Evolutionary conservation across 2,329 filamentous ascomycete genomes (phyloP), one percentile per base, ranked within the genome.

Genomic region (Aspergillus candidus): DNA sequence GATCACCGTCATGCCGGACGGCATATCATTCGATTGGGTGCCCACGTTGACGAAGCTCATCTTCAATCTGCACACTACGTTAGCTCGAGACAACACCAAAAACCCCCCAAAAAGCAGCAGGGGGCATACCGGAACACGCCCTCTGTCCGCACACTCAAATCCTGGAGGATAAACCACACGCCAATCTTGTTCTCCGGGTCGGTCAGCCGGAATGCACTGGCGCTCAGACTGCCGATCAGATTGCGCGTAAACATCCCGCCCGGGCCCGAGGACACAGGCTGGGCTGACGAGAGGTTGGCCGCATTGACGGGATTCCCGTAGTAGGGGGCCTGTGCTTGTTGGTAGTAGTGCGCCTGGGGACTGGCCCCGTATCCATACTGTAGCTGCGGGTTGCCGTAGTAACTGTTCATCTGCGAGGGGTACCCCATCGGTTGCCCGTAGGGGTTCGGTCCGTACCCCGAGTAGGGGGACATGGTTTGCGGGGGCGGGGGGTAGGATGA

Each of bases 141-240:
- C 66, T 97, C 93, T 0, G 89, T 95, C 36, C 93, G 80, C 29
- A 98, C 91, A 57, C 89, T 95, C 35, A 98, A 74, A 69, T 98
- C 93, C 65, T 96, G 91, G 41, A 97, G 74, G 36, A 98, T 86
- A 59, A 98, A 98, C 91, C 91, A 98, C 52, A 95, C 89, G 2
- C 91, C 91, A 40, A 87, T 81, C 63, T 88, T 86, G 52, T 88
- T 84, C 12, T 86, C 74, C 0, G 82, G 79, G 54, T 97, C 90
- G 2, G 80, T 83, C 41, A 97, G 76, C 29, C 84, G 81, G 61
- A 90, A 91, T 2, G 91, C 91, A 59, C 90, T 95, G 29, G 90
- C 89, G 5, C 88, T 84, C 40, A 95, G 73, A 63, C 87, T 94
- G 2, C 93, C 93, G 51, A 98, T 97, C 8, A 98, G 77, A 60